Base-by-base conservation (phyloP, 2,329 filamentous ascomycete species). In the Pseudocercospora vitis region DNA sequence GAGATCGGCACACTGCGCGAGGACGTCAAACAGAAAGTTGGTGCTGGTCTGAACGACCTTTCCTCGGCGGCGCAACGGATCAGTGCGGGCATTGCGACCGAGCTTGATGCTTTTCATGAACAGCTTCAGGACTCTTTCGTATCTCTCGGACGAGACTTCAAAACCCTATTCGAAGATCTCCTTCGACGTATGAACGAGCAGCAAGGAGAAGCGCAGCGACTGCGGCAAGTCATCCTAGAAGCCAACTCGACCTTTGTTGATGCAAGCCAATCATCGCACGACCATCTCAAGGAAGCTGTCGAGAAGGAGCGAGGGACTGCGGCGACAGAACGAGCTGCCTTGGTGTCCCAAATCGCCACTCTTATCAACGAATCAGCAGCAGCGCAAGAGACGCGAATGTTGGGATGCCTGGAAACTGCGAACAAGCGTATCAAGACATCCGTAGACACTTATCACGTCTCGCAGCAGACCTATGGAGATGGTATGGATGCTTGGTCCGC, bases 1-100 rank as follows among this genome's bases (percentile, higher is more conserved):
- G 92, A 95, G 68, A 96, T 97, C 69, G 91, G 91, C 68, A 84
- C 82, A n/a, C 79, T 97, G 19, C 84, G 92, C 18, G 88, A 96
- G 69, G 86, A 89, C 49, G 89, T 97, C 48, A 96, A 96, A 76
- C 78, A 82, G 45, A 87, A 87, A 57, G 89, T 97, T 44, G 89
- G 89, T 2, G 85, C 91, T 66, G 92, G 91, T 7, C 77, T 97
- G 37, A 86, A 89, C 64, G 85, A 89, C 21, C 83, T 97, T 18
- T 91, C 91, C 2, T 81, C 81, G 8, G 90, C 91, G 7, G 91
- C 92, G 1, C 89, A 92, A 72, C 85, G 87, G 51, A 96, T 97
- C 58, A 90, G 91, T 0, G 88, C 86, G 9, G 92, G 95, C 63
- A 91, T 97, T 44, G 82, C 96, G 55, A 86, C 82, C 54, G 92